Evolutionary conservation across 352 stramenopile species (phyloP), one percentile per base, ranked within the genome.

Genomic region (Thraustochytrium sp.): DNA sequence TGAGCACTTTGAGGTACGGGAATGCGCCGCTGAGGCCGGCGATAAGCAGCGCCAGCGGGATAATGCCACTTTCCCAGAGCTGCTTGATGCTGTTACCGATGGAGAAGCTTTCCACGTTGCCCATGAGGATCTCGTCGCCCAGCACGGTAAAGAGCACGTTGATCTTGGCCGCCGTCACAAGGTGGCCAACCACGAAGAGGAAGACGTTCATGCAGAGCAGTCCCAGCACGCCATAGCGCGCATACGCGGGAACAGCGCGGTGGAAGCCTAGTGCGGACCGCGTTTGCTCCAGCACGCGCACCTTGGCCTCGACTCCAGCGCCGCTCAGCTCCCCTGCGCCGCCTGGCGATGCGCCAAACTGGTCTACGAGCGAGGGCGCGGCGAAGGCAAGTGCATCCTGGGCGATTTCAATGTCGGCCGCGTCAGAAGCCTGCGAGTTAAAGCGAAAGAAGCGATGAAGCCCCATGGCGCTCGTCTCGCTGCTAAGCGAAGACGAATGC

Each of bases 1-100:
- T 83, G 0, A 87, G 21, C n/a, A 88, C 53, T 46, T 88, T 88
- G 21, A 86, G 56, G 48, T 88, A 88, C 1, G 86, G 85, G 85
- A 86, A 88, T 4, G 76, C 84, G 34, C 86, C 86, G 55, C 56
- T 85, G 13, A 89, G 84, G 72, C 82, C 59, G 3, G 76, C 85
- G 18, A 88, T 56, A 8, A 88, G 51, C 2, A 88, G 55, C 18
- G 86, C 82, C 16, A 88, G 49, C 23, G 84, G 36, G 49, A 86
- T 86, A 21, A 86, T 83, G 29, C 77, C 73, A 13, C 86, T 61
- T 23, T 62, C 37, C 86, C 86, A 88, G 46, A 89, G 84, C 3
- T 88, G 84, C 31, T 76, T 76, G 29, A 88, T 87, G 9, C 85
- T 86, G 21, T 84, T 83, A 21, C 54, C 86, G 13, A 88, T 74